A percentile compares a stretch with the other conserved stretches of the same genome.
These are phyloP conservation scores for Calycina marina DNA, from an alignment of 2,329 filamentous ascomycete genomes.

Conservation along the genomic window DNA sequence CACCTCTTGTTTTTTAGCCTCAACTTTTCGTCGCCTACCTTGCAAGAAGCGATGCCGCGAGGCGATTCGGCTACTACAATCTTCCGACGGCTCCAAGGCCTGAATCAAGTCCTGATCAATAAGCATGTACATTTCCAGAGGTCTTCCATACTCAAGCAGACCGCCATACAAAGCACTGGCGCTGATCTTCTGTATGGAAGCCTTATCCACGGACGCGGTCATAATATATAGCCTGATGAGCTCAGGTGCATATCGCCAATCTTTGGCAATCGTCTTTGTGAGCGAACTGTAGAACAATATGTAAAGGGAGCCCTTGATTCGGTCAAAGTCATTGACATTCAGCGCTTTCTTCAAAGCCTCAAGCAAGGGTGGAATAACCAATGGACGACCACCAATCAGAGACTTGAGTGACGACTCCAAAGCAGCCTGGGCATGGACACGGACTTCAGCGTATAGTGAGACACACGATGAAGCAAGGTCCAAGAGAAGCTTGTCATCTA, in stretches of 20 bases:
- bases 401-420: conserved; percentile 89
- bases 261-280: conserved; percentile 71
- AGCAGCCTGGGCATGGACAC: conserved; percentile 82
- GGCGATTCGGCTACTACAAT: conserved; percentile 26
- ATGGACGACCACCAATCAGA: conserved; percentile 70
- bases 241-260: conserved; percentile 92
- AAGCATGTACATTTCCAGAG: conserved; percentile 74
- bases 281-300: conserved; percentile 80
- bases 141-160: conserved; percentile 80
- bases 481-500: conserved; percentile 72
- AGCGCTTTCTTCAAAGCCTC: conserved; percentile 66
- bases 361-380: conserved; percentile 82
- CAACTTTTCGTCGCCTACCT: conserved; percentile 61
- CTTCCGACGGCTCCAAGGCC: conserved; percentile 52
- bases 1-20: conserved; percentile 67
- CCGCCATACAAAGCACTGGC: conserved; percentile 63
- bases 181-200: conserved; percentile 83
- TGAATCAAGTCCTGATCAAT: conserved; percentile 58
- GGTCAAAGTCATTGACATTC: conserved; percentile 66
- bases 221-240: conserved; percentile 81
- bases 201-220: conserved; percentile 80
- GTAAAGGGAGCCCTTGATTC: conserved; percentile 91
- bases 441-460: conserved; percentile 86
- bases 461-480: conserved; percentile 83
- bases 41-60: conserved; percentile 61